Percentiles rank a stretch among this genome's conserved stretches.
These are phyloP conservation scores for Polychytrium aggregatum DNA, from an alignment of 192 early-diverging fungal species.

Conservation along the genomic window DNA sequence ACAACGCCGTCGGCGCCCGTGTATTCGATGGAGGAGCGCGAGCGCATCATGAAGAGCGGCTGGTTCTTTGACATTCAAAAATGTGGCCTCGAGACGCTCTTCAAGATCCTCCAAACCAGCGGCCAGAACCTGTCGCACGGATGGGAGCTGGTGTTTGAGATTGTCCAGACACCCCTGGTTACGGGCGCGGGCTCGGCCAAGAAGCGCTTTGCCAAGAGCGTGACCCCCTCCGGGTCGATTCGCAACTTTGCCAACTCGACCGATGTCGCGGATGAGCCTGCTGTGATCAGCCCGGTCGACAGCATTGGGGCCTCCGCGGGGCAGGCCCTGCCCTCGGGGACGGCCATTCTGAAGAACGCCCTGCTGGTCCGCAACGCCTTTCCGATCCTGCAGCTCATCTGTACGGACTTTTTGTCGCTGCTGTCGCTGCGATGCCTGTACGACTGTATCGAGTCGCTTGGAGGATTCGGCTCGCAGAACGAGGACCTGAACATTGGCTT, in stretches of 20 bases:
- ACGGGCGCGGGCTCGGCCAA: neutral
- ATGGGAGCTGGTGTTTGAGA: slow-evolving; percentile 86
- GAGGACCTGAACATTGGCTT: slow-evolving; percentile 93
- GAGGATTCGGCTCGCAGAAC: slow-evolving; percentile 64
- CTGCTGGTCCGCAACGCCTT: slow-evolving; percentile 71
- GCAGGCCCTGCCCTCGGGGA: neutral
- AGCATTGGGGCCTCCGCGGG: too few relatives aligned
- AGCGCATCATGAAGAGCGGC: slow-evolving; percentile 11
- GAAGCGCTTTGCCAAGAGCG: too few relatives aligned
- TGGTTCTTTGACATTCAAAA: slow-evolving; percentile 67
- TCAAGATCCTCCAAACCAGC: slow-evolving; percentile 79
- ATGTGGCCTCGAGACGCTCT: slow-evolving; percentile 76
- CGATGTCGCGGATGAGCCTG: too few relatives aligned
- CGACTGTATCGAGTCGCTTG: slow-evolving; percentile 71
- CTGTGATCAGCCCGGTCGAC: too few relatives aligned
- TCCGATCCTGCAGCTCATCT: slow-evolving; percentile 86
- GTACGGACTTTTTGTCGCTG: slow-evolving; percentile 82
- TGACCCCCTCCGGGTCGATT: too few relatives aligned
- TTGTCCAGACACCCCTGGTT: slow-evolving; percentile 43
- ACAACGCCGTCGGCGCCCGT: neutral
- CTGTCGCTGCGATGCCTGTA: slow-evolving; percentile 62
- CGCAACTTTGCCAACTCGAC: neutral
- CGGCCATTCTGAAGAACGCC: slow-evolving; percentile 11
- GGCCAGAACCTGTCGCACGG: slow-evolving; percentile 75
- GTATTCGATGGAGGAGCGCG: slow-evolving; percentile 2